These are phyloP conservation scores for Olyra latifolia DNA, from an alignment of 176 grass and related monocot species.

Conservation along the genomic window DNA sequence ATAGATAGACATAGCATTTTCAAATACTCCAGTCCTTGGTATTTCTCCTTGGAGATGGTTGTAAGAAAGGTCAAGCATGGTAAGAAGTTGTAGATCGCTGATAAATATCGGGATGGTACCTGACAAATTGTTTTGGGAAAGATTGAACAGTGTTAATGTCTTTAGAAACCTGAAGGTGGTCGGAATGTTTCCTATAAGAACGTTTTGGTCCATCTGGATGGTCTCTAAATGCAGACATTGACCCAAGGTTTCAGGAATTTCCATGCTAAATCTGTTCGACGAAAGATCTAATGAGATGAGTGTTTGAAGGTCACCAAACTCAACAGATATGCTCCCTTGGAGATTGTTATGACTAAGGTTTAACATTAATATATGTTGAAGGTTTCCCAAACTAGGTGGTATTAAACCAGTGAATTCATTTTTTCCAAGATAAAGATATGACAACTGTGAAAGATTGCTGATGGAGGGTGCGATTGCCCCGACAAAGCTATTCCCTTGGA, in stretches of 20 bases:
- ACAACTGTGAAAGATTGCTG: constrained; percentile 30
- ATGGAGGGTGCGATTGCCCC: constrained; percentile 14
- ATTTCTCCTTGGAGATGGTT: not conserved
- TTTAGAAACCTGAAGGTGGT: not conserved
- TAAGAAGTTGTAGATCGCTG: not conserved
- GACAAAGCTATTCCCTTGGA: constrained; percentile 28
- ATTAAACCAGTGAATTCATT: constrained; percentile 37
- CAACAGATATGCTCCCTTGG: constrained; percentile 26
- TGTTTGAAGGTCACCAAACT: constrained; percentile 34
- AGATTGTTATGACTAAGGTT: constrained; percentile 44
- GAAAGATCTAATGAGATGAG: constrained; percentile 2
- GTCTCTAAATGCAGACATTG: constrained; percentile 6
- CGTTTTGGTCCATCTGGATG: not conserved
- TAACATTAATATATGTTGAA: not conserved
- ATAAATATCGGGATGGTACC: not conserved
- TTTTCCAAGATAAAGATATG: not conserved
- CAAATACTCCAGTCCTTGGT: not conserved
- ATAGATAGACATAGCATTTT: not conserved
- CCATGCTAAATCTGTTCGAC: constrained; percentile 10
- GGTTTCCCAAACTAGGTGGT: constrained; percentile 8
- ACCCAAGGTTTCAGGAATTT: constrained; percentile 10
- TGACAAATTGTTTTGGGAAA: not conserved
- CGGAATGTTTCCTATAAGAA: not conserved
- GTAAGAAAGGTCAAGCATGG: constrained; percentile 32
- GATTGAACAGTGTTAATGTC: not conserved